A percentile compares a stretch with the other conserved stretches of the same genome.
These are phyloP conservation scores for Inga laurina DNA, from an alignment of 306 rosid genomes.

Conservation along the genomic window DNA sequence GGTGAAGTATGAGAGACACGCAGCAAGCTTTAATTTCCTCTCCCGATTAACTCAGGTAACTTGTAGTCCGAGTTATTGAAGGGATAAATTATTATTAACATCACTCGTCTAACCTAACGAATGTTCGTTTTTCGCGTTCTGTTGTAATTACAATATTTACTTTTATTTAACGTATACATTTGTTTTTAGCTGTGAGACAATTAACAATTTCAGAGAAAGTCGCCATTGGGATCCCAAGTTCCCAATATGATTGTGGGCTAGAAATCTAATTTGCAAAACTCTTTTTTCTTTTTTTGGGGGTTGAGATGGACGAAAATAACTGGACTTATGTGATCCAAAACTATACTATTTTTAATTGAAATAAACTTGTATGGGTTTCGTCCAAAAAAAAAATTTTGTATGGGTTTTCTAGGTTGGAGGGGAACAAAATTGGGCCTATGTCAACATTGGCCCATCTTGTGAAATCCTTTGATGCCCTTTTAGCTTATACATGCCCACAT, in stretches of 20 bases:
- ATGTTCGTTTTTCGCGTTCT: not conserved
- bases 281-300: too few species aligned
- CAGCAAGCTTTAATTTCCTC: not conserved
- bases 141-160: not conserved
- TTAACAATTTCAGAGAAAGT: not conserved
- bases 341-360: too few species aligned
- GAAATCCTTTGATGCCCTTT: not conserved
- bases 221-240: not conserved
- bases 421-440: not conserved
- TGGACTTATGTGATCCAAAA: not conserved
- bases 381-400: too few species aligned
- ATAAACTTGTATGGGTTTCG: not conserved
- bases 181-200: not conserved
- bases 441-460: not conserved
- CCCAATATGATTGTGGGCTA: not conserved
- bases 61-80: not conserved
- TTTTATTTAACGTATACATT: not conserved
- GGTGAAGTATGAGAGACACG: not conserved
- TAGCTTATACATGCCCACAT: slow-evolving; percentile 30
- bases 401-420: not conserved
- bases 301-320: not conserved
- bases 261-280: too few species aligned
- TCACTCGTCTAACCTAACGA: not conserved
- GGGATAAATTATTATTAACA: not conserved
- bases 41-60: not conserved